Percentiles rank a stretch among this genome's conserved stretches.
Conservation (phyloP, 805 yeast genomes). For the Pichia heedii region DNA sequence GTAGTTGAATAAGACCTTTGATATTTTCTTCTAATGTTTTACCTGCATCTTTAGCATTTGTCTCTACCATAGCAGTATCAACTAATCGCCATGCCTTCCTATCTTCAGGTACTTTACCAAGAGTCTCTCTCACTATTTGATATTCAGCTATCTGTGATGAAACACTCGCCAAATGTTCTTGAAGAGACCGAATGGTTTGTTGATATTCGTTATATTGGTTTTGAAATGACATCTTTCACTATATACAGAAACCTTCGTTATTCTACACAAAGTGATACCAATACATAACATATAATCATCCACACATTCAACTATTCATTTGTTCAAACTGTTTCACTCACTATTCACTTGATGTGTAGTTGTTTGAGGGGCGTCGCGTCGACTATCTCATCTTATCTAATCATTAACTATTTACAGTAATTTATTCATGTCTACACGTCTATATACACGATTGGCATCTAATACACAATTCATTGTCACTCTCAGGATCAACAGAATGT, state of each 20-base stretch:
- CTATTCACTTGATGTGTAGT: too few species aligned
- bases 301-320: too few species aligned
- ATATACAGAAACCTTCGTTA: too few species aligned
- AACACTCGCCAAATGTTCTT: slow-evolving; percentile 38
- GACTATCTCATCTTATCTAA: too few species aligned
- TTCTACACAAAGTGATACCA: too few species aligned
- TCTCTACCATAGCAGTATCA: slow-evolving; percentile 59
- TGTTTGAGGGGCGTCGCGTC: too few species aligned
- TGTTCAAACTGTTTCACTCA: too few species aligned
- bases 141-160: slow-evolving; percentile 39
- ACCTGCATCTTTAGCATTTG: slow-evolving; percentile 67
- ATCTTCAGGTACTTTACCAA: slow-evolving; percentile 39
- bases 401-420: too few species aligned
- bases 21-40: slow-evolving; percentile 52
- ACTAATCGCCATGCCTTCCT: slow-evolving; percentile 76
- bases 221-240: slow-evolving; percentile 28
- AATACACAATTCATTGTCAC: slow-evolving; percentile 47
- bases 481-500: slow-evolving; percentile 35
- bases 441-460: slow-evolving; percentile 39
- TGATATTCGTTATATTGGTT: slow-evolving; percentile 44
- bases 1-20: slow-evolving; percentile 36
- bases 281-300: background rate
- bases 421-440: too few species aligned
- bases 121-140: slow-evolving; percentile 50
- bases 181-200: slow-evolving; percentile 36